Evolutionary conservation across 2,329 filamentous ascomycete genomes (phyloP), one percentile per base, ranked within the genome.

Genomic region (Penicillium griseofulvum): DNA sequence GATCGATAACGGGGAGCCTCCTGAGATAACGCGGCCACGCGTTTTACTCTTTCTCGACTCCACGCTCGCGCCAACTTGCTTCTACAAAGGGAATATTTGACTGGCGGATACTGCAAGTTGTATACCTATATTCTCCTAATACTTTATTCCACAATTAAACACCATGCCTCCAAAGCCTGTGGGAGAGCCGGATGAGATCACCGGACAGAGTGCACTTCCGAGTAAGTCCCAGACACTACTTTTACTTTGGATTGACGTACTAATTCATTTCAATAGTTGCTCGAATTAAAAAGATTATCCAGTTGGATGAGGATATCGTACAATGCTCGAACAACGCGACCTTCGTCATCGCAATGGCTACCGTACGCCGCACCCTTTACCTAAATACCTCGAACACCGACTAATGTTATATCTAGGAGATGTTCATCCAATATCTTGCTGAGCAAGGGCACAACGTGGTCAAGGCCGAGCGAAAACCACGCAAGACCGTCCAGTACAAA

Each of bases 201-300:
- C 89, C 2, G 93, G 93, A 63, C 87, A 91, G 62, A 89, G 89
- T 22, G 88, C 90, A 63, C 83, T 97, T 31, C 93, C 93, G 9
- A 80, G 93, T 96, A 80, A 75, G 89, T 80, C 46, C 47, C 52
- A 28, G 14, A 42, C 37, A 26, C n/a, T 17, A 24, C 12, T 28
- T 14, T n/a, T 19, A n/a, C 24, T 22, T 31, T 28, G 16, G 16
- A 47, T n/a, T 14, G 14, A 43, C 29, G 28, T 41, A 38, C 54
- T 63, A 46, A 65, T 43, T 41, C 5, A 6, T 9, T n/a, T 43
- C 38, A 66, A 34, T 22, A 97, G 94, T 97, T 53, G 90, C 94
- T 17, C 86, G 94, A 67, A 90, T 99, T 56, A 97, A 97, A 77
- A 96, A 96, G 77, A 96, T 99, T 71, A 90, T 99, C 57, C 83